Evolutionary conservation across 2,329 filamentous ascomycete genomes (phyloP), one percentile per base, ranked within the genome.

Genomic region (Colletotrichum phormii): DNA sequence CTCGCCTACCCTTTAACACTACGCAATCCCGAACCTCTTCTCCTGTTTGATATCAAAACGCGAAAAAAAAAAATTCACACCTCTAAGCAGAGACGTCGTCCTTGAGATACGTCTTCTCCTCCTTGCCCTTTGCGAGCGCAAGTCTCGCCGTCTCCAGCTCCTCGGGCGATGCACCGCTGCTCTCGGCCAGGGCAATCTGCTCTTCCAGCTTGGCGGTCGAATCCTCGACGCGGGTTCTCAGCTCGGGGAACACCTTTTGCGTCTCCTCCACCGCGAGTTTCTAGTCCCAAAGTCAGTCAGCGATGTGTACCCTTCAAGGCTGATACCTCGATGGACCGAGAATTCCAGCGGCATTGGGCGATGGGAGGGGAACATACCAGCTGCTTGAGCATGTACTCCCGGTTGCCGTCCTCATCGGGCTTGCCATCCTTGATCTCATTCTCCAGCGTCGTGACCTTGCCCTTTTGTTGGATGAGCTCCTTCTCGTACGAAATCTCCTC

Each of bases 401-500:
- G 90, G 82, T 98, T 98, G 77, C 91, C 90, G 74, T 93, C 93
- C 9, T 89, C 88, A 65, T 89, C 86, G 18, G 82, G 84, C 4
- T 83, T 81, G 31, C 82, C 84, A n/a, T 79, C 82, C 54, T 86
- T 81, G 37, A 90, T 81, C 77, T 93, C 90, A 57, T 87, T 85
- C 81, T 92, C 88, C 22, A 97, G 87, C 80, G 91, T 90, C 81
- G 89, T 85, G 75, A 97, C 89, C 69, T 93, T 90, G 74, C 89
- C 88, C 77, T 94, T 88, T 81, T 98, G 95, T 75, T 92, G 87
- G 75, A 89, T 86, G 24, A 95, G 89, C 82, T 99, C 97, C 80
- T 93, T 93, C 86, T 95, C 93, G 85, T 99, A 98, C 78, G 92
- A 96, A 51, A 89, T 87, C 82, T 98, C 94, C 83, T 99, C 97